Base-by-base conservation (phyloP, 2,329 filamentous ascomycete genomes). In the Colletotrichum lindemuthianum region DNA sequence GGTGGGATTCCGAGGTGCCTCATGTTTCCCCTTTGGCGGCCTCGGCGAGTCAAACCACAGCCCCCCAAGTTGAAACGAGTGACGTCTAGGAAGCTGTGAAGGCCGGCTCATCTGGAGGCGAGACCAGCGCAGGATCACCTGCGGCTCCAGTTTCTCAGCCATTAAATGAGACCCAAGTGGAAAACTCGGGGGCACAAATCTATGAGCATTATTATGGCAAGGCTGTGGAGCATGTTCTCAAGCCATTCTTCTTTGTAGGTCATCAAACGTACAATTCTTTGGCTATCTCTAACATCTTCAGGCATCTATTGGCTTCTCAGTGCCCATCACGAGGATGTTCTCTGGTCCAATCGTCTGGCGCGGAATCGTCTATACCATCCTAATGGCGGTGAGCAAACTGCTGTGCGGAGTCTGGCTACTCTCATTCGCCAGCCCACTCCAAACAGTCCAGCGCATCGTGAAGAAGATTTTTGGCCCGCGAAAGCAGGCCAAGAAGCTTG, bases 291-390 rank as follows among this genome's bases (percentile, higher is more conserved):
- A 7, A 70, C 40, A 24, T 2, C 1, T 1, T 2, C 0, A 83
- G 81, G 81, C 84, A 1, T 87, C 84, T 0, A 90, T 95, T 40
- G 92, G 92, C 0, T 94, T 95, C 72, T 89, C 91, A 0, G 91
- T 96, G 2, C 92, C 92, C 0, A 89, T 95, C 36, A 86, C 84
- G 0, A 77, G 86, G 6, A 88, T 96, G 81, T 95, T 93, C 69
- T 73, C 74, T 0, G 85, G 85, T 0, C 71, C 77, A 0, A 81
- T 91, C 0, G 76, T 93, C 2, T 96, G 91, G 92, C 86, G 87
- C 10, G 92, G 92, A 0, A 67, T 93, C 0, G 82, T 93, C 1
- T 96, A 94, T 70, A 82, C 89, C 0, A 67, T 89, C 0, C 76
- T 96, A 4, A 96, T 96, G 92, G 72, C 82, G 1, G 54, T 91